These are phyloP conservation scores for Lasiosphaeriaceae sp. DNA, from an alignment of 495 filamentous ascomycete genomes.

Conservation along the genomic window DNA sequence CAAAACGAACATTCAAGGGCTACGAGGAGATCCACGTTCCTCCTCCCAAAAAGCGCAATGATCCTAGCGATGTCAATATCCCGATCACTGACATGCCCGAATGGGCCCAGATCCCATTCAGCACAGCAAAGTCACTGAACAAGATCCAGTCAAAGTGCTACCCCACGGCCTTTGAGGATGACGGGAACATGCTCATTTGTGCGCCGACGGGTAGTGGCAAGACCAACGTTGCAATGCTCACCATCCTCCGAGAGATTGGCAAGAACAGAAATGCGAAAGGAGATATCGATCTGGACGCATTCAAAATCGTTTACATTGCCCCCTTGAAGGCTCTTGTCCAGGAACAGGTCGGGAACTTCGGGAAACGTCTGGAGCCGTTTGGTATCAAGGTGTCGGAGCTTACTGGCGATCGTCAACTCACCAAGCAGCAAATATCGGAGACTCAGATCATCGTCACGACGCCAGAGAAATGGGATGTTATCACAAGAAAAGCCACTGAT, in stretches of 20 bases:
- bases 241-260: constrained; percentile 92
- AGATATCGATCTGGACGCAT: constrained; percentile 88
- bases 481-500: constrained; percentile 96
- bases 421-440: constrained; percentile 96
- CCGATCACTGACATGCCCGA: constrained; percentile 84
- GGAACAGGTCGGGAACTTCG: constrained; percentile 96
- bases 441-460: constrained; percentile 99
- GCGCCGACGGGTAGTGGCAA: constrained; percentile 97
- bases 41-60: constrained; percentile 75
- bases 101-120: constrained; percentile 86
- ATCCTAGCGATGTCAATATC: constrained; percentile 74
- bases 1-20: constrained; percentile 90
- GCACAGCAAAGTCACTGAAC: constrained; percentile 73
- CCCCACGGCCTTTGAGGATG: constrained; percentile 85
- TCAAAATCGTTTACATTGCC: constrained; percentile 96
- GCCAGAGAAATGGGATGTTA: constrained; percentile 98
- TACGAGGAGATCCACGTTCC: constrained; percentile 99
- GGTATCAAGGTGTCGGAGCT: constrained; percentile 90
- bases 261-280: constrained; percentile 88
- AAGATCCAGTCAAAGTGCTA: constrained; percentile 93
- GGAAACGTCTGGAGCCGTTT: constrained; percentile 82
- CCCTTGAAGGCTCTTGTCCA: constrained; percentile 93
- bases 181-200: constrained; percentile 96
- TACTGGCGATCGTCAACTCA: constrained; percentile 96
- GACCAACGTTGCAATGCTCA: constrained; percentile 97